Percentiles rank a stretch among this genome's conserved stretches.
Conservation (phyloP, 148 eudicot species). For the Arbutus unedo region DNA sequence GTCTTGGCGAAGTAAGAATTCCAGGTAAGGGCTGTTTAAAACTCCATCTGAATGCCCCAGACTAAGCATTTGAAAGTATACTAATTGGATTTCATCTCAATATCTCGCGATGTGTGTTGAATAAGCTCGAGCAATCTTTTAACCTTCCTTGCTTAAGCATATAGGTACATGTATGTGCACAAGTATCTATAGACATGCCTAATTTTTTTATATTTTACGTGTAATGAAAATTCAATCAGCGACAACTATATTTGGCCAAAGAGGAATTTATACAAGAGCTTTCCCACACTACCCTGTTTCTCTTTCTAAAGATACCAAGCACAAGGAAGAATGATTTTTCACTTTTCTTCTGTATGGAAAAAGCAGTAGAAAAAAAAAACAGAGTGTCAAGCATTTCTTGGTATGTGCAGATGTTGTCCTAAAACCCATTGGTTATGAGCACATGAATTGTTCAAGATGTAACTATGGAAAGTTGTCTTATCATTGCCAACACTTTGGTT, state of each 20-base stretch:
- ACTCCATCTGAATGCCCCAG: background rate
- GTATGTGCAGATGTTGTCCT: constrained; percentile 45
- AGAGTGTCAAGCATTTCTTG: constrained; percentile 12
- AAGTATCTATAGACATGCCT: background rate
- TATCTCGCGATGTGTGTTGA: background rate
- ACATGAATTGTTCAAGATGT: constrained; percentile 23
- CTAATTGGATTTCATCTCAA: background rate
- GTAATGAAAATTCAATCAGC: background rate
- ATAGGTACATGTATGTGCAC: background rate
- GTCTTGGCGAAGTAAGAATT: constrained; percentile 51
- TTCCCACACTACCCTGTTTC: background rate
- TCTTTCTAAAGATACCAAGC: constrained; percentile 1
- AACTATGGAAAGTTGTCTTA: constrained; percentile 45
- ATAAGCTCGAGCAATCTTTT: background rate
- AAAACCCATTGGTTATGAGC: constrained; percentile 40
- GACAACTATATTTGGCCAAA: background rate
- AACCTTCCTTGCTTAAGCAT: constrained; percentile 3
- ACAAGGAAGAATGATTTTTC: constrained; percentile 2
- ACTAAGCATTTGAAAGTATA: background rate
- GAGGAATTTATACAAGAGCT: constrained; percentile 9
- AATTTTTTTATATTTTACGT: background rate
- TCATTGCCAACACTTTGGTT: constrained; percentile 67
- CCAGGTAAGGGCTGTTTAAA: constrained; percentile 45
- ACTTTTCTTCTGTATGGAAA: background rate
- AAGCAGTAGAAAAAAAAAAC: background rate